phyloP scores from a whole-genome alignment of 768 basidiomycete species.

The Serpula lacrymans region DNA sequence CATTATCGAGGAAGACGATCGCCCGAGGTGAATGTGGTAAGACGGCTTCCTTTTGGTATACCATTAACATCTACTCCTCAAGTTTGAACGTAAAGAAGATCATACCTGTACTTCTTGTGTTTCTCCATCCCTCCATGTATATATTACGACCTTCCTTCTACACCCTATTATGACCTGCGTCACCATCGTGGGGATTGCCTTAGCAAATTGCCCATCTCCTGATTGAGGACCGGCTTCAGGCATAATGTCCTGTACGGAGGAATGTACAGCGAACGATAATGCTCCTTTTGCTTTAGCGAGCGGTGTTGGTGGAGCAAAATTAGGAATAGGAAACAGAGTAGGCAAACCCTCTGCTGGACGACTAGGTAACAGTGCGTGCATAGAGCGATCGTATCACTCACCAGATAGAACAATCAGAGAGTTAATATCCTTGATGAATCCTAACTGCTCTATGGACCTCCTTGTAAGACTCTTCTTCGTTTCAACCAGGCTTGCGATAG shows the following conservation, averaged over 20 bases:
- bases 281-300: conserved; percentile 78
- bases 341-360: conserved; percentile 58
- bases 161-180: conserved; percentile 85
- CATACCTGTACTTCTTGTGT: conserved; percentile 67
- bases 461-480: conserved; percentile 62
- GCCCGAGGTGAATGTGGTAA: conserved; percentile 90
- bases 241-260: conserved; percentile 48
- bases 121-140: conserved; percentile 85
- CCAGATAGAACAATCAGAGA: conserved; percentile 84
- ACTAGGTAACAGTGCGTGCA: conserved; percentile 4
- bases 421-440: conserved; percentile 80
- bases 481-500: conserved; percentile 44
- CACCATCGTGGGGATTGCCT: conserved; percentile 61
- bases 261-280: conserved; percentile 76
- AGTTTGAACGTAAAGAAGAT: neutral
- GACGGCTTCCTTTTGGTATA: conserved; percentile 60
- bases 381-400: conserved; percentile 28
- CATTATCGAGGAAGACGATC: conserved; percentile 67
- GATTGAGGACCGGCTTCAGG: conserved; percentile 20
- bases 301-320: conserved; percentile 64
- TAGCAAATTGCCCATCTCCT: conserved; percentile 21
- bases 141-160: conserved; percentile 77
- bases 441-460: conserved; percentile 84
- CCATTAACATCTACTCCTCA: neutral
- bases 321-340: conserved; percentile 74